These are phyloP conservation scores for Chaetomidium leptoderma DNA, from an alignment of 495 filamentous ascomycete species.

Conservation along the genomic window DNA sequence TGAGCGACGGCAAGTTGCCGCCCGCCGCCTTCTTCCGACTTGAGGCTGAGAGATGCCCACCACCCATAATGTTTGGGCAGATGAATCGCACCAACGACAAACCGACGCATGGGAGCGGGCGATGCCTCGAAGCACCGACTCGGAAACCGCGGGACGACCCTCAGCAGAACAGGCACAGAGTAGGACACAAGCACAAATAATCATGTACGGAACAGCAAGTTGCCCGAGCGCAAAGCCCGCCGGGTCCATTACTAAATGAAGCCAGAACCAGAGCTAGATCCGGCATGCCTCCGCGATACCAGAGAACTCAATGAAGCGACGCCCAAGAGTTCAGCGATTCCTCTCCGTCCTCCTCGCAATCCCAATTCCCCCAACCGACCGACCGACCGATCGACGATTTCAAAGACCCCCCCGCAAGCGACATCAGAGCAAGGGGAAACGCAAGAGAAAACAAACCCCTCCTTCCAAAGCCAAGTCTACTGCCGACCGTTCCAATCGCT, in stretches of 20 bases:
- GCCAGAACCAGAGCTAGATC: too few relatives aligned
- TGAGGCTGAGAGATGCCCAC: not conserved
- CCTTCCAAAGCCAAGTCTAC: not conserved
- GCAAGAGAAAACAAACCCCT: not conserved
- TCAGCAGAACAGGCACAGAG: not conserved
- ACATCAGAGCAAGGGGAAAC: too few relatives aligned
- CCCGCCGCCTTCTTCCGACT: not conserved
- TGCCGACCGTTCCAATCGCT: slow-evolving; percentile 63
- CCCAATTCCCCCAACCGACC: not conserved
- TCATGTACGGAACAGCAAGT: not conserved
- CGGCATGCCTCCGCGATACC: not conserved
- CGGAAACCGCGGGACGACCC: not conserved
- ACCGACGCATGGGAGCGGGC: not conserved
- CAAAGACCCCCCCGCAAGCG: too few relatives aligned
- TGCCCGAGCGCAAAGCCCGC: too few relatives aligned
- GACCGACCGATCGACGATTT: not conserved
- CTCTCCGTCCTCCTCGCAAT: too few relatives aligned
- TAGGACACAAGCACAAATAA: not conserved
- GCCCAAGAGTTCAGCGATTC: not conserved
- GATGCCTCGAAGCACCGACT: not conserved
- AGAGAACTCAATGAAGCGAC: not conserved
- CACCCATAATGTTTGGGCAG: not conserved
- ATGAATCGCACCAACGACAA: not conserved
- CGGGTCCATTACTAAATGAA: not conserved
- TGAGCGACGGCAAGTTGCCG: not conserved